These are phyloP conservation scores for Capronia epimyces DNA, from an alignment of 2,329 filamentous ascomycete genomes.

Conservation along the genomic window DNA sequence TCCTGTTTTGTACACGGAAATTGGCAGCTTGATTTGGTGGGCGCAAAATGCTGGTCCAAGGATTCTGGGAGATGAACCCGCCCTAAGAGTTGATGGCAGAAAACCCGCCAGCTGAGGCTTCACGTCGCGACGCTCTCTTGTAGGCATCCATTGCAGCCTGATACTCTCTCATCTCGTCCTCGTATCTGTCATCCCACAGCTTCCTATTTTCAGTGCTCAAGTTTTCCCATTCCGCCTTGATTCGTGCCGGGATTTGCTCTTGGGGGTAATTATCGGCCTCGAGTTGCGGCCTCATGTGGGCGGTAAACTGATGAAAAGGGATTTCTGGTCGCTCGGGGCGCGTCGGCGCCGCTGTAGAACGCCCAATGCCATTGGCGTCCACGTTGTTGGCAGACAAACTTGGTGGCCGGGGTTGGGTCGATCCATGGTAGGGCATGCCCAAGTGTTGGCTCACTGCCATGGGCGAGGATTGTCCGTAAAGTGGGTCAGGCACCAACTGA, in stretches of 20 bases:
- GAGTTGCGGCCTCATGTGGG: conserved; percentile 27
- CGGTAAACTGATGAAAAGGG: conserved; percentile 27
- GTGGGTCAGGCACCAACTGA: conserved; percentile 4
- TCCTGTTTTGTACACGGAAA: no score
- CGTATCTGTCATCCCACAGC: conserved; percentile 28
- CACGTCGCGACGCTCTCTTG: conserved; percentile 22
- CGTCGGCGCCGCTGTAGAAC: conserved; percentile 1
- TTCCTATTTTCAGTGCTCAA: conserved; percentile 24
- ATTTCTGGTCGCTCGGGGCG: conserved; percentile 24
- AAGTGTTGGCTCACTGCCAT: conserved; percentile 14
- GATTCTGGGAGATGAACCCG: background rate
- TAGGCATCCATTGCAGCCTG: conserved; percentile 24
- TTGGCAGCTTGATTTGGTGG: background rate
- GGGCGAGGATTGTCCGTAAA: conserved; percentile 23
- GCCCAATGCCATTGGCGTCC: conserved; percentile 12
- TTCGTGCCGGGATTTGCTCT: conserved; percentile 23
- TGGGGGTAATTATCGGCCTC: conserved; percentile 26
- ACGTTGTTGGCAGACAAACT: conserved; percentile 6
- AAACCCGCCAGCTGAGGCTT: conserved; percentile 12
- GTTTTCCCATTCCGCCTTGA: conserved; percentile 27
- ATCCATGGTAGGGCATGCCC: conserved; percentile 8
- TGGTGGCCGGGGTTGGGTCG: conserved; percentile 6
- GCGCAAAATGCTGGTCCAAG: background rate
- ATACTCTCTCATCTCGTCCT: conserved; percentile 28
- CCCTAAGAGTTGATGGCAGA: conserved; percentile 19